These are phyloP conservation scores for Leonotis leonurus DNA, from an alignment of 257 asterid species.

Conservation along the genomic window DNA sequence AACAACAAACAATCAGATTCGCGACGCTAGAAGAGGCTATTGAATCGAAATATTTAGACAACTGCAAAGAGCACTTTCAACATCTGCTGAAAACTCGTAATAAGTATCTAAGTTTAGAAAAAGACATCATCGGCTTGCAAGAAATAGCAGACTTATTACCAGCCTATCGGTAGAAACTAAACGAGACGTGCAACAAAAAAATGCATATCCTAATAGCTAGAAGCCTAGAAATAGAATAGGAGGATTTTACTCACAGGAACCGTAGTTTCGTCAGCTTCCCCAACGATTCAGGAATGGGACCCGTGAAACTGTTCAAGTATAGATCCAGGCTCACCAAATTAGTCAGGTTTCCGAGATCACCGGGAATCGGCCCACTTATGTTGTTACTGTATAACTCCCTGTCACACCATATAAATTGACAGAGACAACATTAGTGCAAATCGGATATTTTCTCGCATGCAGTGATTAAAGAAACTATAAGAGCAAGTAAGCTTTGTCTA, in stretches of 20 bases:
- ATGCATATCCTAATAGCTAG: background rate
- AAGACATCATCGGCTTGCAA: background rate
- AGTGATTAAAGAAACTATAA: background rate
- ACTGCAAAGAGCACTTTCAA: background rate
- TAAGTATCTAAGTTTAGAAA: background rate
- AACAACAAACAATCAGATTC: constrained; percentile 22
- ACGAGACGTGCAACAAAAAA: background rate
- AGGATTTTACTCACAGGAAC: constrained; percentile 68
- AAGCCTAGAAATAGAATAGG: no score
- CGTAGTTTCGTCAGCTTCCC: constrained; percentile 88
- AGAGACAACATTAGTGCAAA: constrained; percentile 9
- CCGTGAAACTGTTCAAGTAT: constrained; percentile 72
- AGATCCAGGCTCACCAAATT: constrained; percentile 98
- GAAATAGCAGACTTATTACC: background rate
- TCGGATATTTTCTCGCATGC: background rate
- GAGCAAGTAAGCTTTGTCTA: background rate
- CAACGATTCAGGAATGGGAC: constrained; percentile 84
- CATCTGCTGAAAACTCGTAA: background rate
- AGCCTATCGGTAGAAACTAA: background rate
- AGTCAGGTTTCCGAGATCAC: constrained; percentile 92
- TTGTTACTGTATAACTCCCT: constrained; percentile 97
- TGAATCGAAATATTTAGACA: background rate
- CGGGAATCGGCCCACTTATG: constrained; percentile 76
- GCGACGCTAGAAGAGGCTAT: constrained; percentile 3
- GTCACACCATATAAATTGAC: constrained; percentile 17